A percentile compares a stretch with the other conserved stretches of the same genome.
phyloP scores from a whole-genome alignment of 2,329 filamentous ascomycete genomes.

The Ophiocordyceps camponoti-floridani region DNA sequence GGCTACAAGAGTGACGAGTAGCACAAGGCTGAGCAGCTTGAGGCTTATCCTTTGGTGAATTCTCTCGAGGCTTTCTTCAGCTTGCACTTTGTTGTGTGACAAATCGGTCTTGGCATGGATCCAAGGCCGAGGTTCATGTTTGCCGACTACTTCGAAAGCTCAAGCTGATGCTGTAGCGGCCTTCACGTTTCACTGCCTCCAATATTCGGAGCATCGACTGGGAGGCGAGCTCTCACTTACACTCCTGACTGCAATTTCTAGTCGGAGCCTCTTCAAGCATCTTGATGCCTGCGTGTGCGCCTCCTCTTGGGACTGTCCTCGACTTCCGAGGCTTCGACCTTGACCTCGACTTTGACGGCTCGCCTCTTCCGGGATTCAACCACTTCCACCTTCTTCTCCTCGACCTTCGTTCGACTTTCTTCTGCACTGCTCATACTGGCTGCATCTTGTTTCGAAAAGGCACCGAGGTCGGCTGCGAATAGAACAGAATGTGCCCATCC shows the following conservation, averaged over 20 bases:
- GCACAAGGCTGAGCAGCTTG: too few relatives aligned
- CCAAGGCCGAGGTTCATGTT: not conserved
- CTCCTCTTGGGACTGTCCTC: constrained; percentile 12
- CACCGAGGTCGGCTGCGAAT: constrained; percentile 79
- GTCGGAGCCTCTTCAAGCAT: not conserved
- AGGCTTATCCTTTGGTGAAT: too few relatives aligned
- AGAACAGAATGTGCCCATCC: constrained; percentile 97
- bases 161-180: too few relatives aligned
- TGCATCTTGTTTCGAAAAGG: constrained; percentile 49
- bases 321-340: constrained; percentile 7
- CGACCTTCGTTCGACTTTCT: constrained; percentile 8
- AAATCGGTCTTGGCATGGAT: constrained; percentile 1
- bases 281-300: constrained; percentile 5
- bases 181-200: too few relatives aligned
- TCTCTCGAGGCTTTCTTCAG: too few relatives aligned
- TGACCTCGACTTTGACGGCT: constrained; percentile 4
- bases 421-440: constrained; percentile 10
- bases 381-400: constrained; percentile 6
- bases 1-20: too few relatives aligned
- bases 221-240: too few relatives aligned
- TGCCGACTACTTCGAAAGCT: not conserved
- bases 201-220: too few relatives aligned
- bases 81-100: constrained; percentile 8
- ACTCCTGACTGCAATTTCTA: too few relatives aligned
- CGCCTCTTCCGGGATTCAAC: constrained; percentile 3